These are phyloP conservation scores for Arthonia radiata DNA, from an alignment of 495 filamentous ascomycete genomes.

Conservation along the genomic window DNA sequence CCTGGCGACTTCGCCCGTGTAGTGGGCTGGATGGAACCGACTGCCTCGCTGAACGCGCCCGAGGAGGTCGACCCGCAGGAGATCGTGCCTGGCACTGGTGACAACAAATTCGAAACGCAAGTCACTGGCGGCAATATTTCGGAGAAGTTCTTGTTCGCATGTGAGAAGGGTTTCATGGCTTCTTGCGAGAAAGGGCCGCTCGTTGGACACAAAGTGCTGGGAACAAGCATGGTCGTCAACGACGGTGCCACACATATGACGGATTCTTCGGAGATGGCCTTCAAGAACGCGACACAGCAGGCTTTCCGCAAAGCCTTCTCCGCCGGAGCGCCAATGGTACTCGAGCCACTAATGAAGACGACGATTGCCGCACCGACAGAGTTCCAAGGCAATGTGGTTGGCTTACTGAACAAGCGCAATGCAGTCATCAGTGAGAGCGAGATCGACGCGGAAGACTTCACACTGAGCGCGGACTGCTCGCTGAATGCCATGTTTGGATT, in stretches of 20 bases:
- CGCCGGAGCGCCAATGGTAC: conserved; percentile 47
- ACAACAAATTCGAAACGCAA: conserved; percentile 66
- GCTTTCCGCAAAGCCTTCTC: conserved; percentile 91
- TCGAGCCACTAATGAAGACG: conserved; percentile 97
- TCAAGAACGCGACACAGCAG: conserved; percentile 87
- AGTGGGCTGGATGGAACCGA: conserved; percentile 78
- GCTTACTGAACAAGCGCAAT: conserved; percentile 86
- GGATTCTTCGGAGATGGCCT: conserved; percentile 95
- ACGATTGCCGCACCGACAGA: conserved; percentile 85
- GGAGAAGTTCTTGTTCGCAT: conserved; percentile 90
- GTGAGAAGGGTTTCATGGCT: conserved; percentile 81
- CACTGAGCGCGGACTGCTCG: conserved; percentile 75
- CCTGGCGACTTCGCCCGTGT: conserved; percentile 93
- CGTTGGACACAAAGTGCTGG: conserved; percentile 82
- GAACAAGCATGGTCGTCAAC: conserved; percentile 73
- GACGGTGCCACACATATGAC: conserved; percentile 97
- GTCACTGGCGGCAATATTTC: conserved; percentile 77
- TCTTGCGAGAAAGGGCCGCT: conserved; percentile 74
- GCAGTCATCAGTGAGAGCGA: conserved; percentile 91
- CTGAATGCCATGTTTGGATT: conserved; percentile 97
- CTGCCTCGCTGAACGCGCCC: conserved; percentile 33
- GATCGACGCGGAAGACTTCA: conserved; percentile 84
- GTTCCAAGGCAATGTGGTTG: conserved; percentile 93
- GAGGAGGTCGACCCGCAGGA: too few species aligned
- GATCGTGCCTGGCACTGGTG: too few species aligned